Evolutionary conservation across 768 basidiomycete genomes (phyloP), one percentile per base, ranked within the genome.

Genomic region (Rhodotorula paludigena): DNA sequence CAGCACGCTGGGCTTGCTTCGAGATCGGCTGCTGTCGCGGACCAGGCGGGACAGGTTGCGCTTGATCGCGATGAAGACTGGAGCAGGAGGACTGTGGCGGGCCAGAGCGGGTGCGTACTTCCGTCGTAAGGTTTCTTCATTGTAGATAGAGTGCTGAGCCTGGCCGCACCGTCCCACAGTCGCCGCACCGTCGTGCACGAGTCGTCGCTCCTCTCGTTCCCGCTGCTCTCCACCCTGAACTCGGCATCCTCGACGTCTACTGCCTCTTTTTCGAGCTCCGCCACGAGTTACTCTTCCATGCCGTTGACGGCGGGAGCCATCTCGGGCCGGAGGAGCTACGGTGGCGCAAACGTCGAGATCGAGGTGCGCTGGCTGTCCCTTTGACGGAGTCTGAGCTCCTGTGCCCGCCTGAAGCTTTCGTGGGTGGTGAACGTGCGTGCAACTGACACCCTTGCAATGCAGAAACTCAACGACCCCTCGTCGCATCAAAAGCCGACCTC

Each of bases 311-410:
- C 69, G 2, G 51, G 58, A 3, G 48, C 59, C 15, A 52, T 71
- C 54, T 67, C 69, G 14, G 69, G 69, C 7, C 53, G 69, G 15
- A 30, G 65, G 11, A 60, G 57, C 28, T 71, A 64, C 23, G 61
- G 61, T 3, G 69, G 69, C 18, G 69, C 69, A 10, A 67, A 71
- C 49, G 30, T 66, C 42, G 69, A 71, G 54, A 71, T 71, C n/a
- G 69, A 71, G 48, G 68, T 62, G 32, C 32, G 57, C 32, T 25
- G 7, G 16, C n/a, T 28, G 35, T 56, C 54, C 7, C 15, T 25
- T n/a, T n/a, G n/a, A n/a, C n/a, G n/a, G n/a, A n/a, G n/a, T n/a
- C n/a, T n/a, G n/a, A n/a, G n/a, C n/a, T n/a, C n/a, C n/a, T n/a
- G n/a, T n/a, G n/a, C n/a, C n/a, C n/a, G n/a, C n/a, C n/a, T n/a